Base-by-base conservation (phyloP, 2,329 filamentous ascomycete species). In the Basipetospora sp. region DNA sequence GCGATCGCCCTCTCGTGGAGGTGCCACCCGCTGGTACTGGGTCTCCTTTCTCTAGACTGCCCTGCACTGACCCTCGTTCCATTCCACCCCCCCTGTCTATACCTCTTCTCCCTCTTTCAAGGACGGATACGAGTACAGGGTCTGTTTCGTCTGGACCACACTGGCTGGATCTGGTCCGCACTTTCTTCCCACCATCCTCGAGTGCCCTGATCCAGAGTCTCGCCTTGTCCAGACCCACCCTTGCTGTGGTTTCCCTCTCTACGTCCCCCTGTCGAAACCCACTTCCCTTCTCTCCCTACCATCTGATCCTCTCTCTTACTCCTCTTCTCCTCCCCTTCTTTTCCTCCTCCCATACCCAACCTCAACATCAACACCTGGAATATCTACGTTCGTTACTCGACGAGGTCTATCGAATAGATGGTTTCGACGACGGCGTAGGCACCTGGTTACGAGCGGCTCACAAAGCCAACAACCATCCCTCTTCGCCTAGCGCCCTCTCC, bases 71-170 rank as follows among this genome's bases (percentile, higher is more conserved):
- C 16, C 16, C 18, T 32, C 29, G 19, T 17, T 19, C 35, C 28
- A 8, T 17, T 16, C 20, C 31, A 22, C 28, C 8, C 15, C 16
- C 16, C 27, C 13, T 20, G 19, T 14, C 17, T 16, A 15, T 19
- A 18, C 31, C 22, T 31, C 19, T 28, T 16, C 14, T 14, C 27
- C 31, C 19, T 17, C 18, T 20, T 19, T 31, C 29, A 34, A 14
- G 18, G 16, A 20, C 17, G n/a, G 33, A 15, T 10, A 19, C 11
- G 26, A 53, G 53, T 51, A 55, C 57, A 54, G 55, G 56, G 54
- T 49, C 53, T 60, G 57, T 62, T 63, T 64, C 60, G 59, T 59
- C 58, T 55, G 48, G 53, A 56, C 56, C 54, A 50, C 55, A 55
- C 58, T 53, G 53, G 51, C 31, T 17, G 16, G 16, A 14, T 18